phyloP scores from a whole-genome alignment of 2,329 filamentous ascomycete genomes.

The Fusarium ambrosium region DNA sequence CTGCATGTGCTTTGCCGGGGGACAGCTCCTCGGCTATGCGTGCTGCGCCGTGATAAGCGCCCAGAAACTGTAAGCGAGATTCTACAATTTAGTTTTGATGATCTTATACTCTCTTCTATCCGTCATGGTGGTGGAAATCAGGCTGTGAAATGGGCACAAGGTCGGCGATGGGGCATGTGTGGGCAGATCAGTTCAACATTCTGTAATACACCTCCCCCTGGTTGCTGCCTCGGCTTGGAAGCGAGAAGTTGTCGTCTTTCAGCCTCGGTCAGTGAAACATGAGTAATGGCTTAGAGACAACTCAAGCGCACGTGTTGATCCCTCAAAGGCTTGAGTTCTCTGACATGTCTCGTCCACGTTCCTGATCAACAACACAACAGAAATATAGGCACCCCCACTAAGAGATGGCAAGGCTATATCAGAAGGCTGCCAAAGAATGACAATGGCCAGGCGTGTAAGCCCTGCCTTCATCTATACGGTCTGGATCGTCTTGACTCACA shows the following conservation, averaged over 20 bases:
- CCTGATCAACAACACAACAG: not conserved
- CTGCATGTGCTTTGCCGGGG: not conserved
- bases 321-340: not conserved
- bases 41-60: not conserved
- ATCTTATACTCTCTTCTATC: not conserved
- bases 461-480: not conserved
- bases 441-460: not conserved
- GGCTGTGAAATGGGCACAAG: not conserved
- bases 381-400: not conserved
- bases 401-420: not conserved
- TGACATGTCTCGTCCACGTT: not conserved
- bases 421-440: not conserved
- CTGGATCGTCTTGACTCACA: not conserved
- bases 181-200: not conserved
- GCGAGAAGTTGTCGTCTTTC: not conserved
- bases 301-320: not conserved
- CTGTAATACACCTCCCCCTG: not conserved
- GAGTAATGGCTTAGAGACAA: not conserved
- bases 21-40: not conserved
- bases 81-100: not conserved
- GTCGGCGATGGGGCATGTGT: not conserved
- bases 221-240: not conserved
- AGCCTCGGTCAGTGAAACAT: not conserved
- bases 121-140: not conserved
- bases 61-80: not conserved